Evolutionary conservation across 1,139 yeast species (phyloP).

Genomic region (Saccharomyces hybrid): DNA sequence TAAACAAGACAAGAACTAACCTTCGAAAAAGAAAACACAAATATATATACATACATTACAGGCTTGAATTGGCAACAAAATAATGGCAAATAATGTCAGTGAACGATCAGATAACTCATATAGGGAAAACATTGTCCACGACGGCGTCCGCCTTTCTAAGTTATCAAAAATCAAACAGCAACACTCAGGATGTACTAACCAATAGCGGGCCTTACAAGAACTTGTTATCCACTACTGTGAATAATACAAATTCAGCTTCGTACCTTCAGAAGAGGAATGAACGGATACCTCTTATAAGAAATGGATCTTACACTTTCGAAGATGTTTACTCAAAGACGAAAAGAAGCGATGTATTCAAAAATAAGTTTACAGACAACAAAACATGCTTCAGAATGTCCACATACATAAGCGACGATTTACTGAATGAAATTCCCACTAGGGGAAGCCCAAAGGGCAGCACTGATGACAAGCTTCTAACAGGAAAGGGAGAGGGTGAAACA

Average conservation of each 20-base stretch:
- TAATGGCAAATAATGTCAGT: slow-evolving; percentile 5
- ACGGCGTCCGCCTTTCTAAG: slow-evolving; percentile 40
- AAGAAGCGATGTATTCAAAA: slow-evolving; percentile 29
- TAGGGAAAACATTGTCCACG: slow-evolving; percentile 38
- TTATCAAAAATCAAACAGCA: slow-evolving; percentile 26
- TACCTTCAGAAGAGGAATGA: neutral
- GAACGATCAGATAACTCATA: slow-evolving; percentile 13
- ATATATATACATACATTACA: neutral
- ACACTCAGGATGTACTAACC: slow-evolving; percentile 33
- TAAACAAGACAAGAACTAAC: neutral
- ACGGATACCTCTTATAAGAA: neutral
- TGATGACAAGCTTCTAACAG: slow-evolving; percentile 4
- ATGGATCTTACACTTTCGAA: slow-evolving; percentile 10
- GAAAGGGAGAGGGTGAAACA: slow-evolving; percentile 15
- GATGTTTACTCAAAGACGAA: slow-evolving; percentile 22
- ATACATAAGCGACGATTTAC: slow-evolving; percentile 49
- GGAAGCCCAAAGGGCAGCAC: neutral
- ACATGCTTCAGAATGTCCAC: slow-evolving; percentile 42
- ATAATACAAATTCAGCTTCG: slow-evolving; percentile 19
- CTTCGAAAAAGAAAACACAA: neutral
- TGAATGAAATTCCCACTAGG: slow-evolving; percentile 42
- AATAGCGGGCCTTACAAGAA: slow-evolving; percentile 41
- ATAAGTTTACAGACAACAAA: slow-evolving; percentile 29
- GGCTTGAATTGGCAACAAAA: neutral
- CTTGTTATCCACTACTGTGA: slow-evolving; percentile 38